These are phyloP conservation scores for Saussurea involucrata DNA, from an alignment of 129 eudicot genomes.

Conservation along the genomic window DNA sequence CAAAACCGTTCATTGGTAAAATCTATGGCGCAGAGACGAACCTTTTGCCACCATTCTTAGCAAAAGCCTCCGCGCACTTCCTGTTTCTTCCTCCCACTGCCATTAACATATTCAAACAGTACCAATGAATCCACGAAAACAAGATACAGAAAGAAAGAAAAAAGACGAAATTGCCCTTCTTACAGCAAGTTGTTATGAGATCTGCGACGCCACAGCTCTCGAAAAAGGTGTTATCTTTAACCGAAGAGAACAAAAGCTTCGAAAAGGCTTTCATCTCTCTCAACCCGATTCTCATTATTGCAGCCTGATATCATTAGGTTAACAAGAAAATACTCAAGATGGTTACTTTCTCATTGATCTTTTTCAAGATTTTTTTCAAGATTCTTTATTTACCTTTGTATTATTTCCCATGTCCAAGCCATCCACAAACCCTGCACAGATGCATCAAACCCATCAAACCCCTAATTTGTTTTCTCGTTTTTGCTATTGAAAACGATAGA, in stretches of 20 bases:
- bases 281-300: slow-evolving; percentile 98
- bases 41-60: slow-evolving; percentile 87
- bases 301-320: slow-evolving; percentile 57
- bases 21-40: slow-evolving; percentile 10
- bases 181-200: slow-evolving; percentile 95
- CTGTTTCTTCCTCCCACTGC: slow-evolving; percentile 98
- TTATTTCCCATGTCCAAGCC: slow-evolving; percentile 98
- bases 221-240: slow-evolving; percentile 85
- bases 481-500: background rate
- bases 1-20: background rate
- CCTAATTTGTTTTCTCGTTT: background rate
- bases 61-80: slow-evolving; percentile 98
- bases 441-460: background rate
- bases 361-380: background rate
- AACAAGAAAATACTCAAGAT: slow-evolving; percentile 18
- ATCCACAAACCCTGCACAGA: slow-evolving; percentile 84
- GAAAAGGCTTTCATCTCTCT: slow-evolving; percentile 97
- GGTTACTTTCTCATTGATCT: background rate
- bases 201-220: slow-evolving; percentile 99
- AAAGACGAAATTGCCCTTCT: slow-evolving; percentile 17
- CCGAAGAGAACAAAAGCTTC: slow-evolving; percentile 86
- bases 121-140: background rate
- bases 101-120: slow-evolving; percentile 5
- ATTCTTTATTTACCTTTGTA: slow-evolving; percentile 63
- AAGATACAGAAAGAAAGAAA: background rate